Evolutionary conservation across 345 rosid genomes (phyloP).

Genomic region (Arabidopsis arenosa): DNA sequence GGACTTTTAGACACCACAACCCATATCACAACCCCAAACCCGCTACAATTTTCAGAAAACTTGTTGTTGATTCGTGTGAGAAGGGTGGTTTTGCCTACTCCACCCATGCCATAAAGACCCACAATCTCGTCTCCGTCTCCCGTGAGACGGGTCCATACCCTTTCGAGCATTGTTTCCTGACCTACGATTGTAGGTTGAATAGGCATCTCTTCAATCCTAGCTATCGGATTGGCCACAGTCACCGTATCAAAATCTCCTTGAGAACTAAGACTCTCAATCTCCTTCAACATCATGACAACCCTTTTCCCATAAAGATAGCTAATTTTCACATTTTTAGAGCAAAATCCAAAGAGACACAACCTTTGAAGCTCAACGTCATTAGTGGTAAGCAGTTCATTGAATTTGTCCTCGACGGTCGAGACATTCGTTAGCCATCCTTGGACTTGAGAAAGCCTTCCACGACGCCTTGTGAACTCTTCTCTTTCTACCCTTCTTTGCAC

Average conservation of each 20-base stretch:
- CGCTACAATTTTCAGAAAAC: background rate
- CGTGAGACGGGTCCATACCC: constrained; percentile 18
- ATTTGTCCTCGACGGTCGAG: background rate
- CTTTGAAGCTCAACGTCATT: background rate
- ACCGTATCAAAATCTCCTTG: constrained; percentile 8
- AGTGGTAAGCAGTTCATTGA: background rate
- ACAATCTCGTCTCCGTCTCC: constrained; percentile 9
- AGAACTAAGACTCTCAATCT: background rate
- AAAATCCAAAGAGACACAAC: constrained; percentile 3
- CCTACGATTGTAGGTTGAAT: constrained; percentile 19
- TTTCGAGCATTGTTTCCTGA: constrained; percentile 17
- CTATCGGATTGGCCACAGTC: background rate
- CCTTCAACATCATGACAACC: background rate
- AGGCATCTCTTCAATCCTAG: background rate
- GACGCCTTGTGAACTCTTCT: constrained; percentile 2
- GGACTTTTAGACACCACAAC: constrained; percentile 25
- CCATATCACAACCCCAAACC: constrained; percentile 32
- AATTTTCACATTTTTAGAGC: background rate
- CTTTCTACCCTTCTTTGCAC: background rate
- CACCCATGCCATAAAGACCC: constrained; percentile 39
- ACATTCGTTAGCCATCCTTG: constrained; percentile 21
- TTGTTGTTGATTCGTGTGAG: constrained; percentile 39
- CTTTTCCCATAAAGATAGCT: constrained; percentile 19
- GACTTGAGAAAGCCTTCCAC: constrained; percentile 18
- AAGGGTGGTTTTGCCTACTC: constrained; percentile 48